phyloP scores from a whole-genome alignment of 2,329 filamentous ascomycete species.

The Harringtonia aguacate region DNA sequence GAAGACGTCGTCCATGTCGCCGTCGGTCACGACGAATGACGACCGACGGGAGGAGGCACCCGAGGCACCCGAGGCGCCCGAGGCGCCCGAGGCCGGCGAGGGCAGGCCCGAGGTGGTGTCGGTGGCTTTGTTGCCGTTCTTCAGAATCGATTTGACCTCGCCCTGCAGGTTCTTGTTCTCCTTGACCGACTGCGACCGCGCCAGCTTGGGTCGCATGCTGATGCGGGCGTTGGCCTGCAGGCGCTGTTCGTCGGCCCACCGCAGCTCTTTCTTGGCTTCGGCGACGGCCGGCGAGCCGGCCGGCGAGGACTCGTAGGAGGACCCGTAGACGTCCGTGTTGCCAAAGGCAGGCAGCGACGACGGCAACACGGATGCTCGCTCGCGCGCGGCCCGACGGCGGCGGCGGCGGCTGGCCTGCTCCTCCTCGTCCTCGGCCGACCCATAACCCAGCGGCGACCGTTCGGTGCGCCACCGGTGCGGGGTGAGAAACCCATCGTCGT shows the following conservation, averaged over 20 bases:
- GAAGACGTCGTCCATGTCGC: slow-evolving; percentile 3
- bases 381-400: slow-evolving; percentile 7
- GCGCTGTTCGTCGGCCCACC: slow-evolving; percentile 19
- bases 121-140: slow-evolving; percentile 11
- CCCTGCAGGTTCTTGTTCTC: slow-evolving; percentile 8
- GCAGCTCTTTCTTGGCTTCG: slow-evolving; percentile 15
- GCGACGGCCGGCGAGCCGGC: slow-evolving; percentile 8
- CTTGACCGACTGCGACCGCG: slow-evolving; percentile 7
- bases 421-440: slow-evolving; percentile 12
- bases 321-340: slow-evolving; percentile 9
- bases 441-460: slow-evolving; percentile 10
- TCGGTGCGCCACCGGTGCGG: slow-evolving; percentile 2
- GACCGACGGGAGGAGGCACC: not conserved
- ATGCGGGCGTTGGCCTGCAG: slow-evolving; percentile 20
- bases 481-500: slow-evolving; percentile 1
- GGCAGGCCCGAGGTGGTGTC: not conserved
- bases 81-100: not conserved
- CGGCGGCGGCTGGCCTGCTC: slow-evolving; percentile 11
- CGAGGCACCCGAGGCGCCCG: not conserved
- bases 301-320: slow-evolving; percentile 10
- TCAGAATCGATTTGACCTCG: slow-evolving; percentile 21
- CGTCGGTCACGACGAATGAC: not conserved
- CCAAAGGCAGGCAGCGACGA: slow-evolving; percentile 13
- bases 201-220: slow-evolving; percentile 14
- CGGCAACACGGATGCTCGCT: slow-evolving; percentile 9